Base-by-base conservation (phyloP, 805 yeast genomes). In the Wickerhamomyces hampshirensis region DNA sequence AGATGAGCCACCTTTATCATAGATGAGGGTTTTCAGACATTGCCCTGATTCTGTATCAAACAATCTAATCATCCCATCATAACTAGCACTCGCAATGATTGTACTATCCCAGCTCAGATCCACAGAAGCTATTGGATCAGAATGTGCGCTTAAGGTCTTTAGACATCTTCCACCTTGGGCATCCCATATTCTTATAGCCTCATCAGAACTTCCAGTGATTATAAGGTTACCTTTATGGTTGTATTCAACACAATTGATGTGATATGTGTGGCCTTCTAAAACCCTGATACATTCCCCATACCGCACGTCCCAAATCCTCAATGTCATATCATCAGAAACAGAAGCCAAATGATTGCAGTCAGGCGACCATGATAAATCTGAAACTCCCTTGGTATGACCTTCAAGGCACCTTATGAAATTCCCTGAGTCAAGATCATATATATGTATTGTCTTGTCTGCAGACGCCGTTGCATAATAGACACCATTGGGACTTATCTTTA, bases 161-260 rank as follows among this genome's bases (percentile, higher is more conserved):
- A 87, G 62, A 38, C 84, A 73, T 27, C 70, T 70, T 1, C 94
- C 94, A 14, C 75, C 65, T 23, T 68, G 65, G 2, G 82, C 73
- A 58, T 91, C 96, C 98, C 98, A 91, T 3, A 91, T 71, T 34
- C 89, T 73, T 12, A 93, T 80, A 34, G 91, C 86, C 55, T 91
- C 98, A 59, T 91, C 98, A 34, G 93, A 76, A 1, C 94, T 77
- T 0, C 95, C 95, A 29, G 89, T 75, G 17, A 84, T 77, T 12
- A 93, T 56, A 16, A 93, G 58, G 43, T 86, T 84, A 1, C 96
- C 96, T 55, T 80, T 81, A 27, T 66, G 58, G 44, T 77, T 84
- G 63, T 80, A 91, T 35, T 68, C 68, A 5, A 87, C 59, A n/a
- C 82, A 66, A 1, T 85, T 79, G 9, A 87, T 85, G 40, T 86